Conservation (phyloP, 2,329 filamentous ascomycete species). For the Fusarium sp. region DNA sequence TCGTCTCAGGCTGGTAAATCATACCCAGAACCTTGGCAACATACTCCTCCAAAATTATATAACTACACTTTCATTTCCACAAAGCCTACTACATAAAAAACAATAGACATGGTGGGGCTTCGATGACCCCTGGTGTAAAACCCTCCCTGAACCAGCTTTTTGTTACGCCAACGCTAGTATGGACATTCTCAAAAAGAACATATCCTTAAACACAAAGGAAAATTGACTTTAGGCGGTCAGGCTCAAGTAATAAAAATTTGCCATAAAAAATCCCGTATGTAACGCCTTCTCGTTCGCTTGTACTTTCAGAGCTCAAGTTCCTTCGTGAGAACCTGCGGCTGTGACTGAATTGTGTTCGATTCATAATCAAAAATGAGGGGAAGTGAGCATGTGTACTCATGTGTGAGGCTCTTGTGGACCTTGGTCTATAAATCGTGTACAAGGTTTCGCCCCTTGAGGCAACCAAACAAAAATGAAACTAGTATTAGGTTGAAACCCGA, state of each 20-base stretch:
- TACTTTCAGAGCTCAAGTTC: constrained; percentile 19
- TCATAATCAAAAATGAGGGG: constrained; percentile 16
- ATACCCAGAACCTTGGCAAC: constrained; percentile 6
- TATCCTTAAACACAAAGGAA: constrained; percentile 24
- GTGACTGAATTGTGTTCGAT: constrained; percentile 13
- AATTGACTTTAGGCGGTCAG: constrained; percentile 8
- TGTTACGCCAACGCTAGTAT: constrained; percentile 47
- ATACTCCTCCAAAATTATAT: constrained; percentile 26
- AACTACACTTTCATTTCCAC: constrained; percentile 10
- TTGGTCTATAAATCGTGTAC: constrained; percentile 43
- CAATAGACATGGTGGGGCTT: constrained; percentile 23
- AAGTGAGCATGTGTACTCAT: constrained; percentile 20
- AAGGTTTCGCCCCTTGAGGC: constrained; percentile 12
- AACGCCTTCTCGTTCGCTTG: constrained; percentile 37
- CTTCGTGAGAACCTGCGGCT: constrained; percentile 22
- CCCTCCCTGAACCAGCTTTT: constrained; percentile 38
- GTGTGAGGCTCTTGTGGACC: constrained; percentile 26
- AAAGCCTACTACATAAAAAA: constrained; percentile 7
- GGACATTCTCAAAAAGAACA: constrained; percentile 41
- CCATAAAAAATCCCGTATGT: constrained; percentile 11
- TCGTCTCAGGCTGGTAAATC: constrained; percentile 1
- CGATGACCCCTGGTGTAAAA: constrained; percentile 8
- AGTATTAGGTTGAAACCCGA: constrained; percentile 24
- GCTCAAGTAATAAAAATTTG: not conserved
- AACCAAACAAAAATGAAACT: constrained; percentile 24